phyloP scores from a whole-genome alignment of 2,329 filamentous ascomycete species.

The Sporothrix pallida region DNA sequence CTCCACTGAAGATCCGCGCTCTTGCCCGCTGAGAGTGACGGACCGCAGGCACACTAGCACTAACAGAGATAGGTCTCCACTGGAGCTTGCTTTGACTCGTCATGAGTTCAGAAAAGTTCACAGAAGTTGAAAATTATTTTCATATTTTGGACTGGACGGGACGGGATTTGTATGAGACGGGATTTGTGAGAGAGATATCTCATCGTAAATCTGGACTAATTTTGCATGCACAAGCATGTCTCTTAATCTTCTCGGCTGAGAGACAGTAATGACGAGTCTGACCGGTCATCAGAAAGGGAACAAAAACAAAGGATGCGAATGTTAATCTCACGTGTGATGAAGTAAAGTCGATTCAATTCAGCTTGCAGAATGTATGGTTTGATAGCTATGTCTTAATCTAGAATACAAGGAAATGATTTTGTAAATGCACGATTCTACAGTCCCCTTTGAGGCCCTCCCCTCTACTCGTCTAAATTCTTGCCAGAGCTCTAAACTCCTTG shows the following conservation, averaged over 20 bases:
- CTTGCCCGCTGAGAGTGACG: background rate
- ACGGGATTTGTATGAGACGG: too few relatives aligned
- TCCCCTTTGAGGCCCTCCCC: too few relatives aligned
- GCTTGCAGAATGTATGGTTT: background rate
- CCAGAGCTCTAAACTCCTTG: background rate
- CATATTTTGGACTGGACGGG: background rate
- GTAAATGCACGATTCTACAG: background rate
- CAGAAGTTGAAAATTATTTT: background rate
- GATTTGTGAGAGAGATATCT: too few relatives aligned
- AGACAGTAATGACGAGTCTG: too few relatives aligned
- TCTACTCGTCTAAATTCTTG: background rate
- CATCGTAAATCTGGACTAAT: too few relatives aligned
- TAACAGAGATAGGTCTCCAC: background rate
- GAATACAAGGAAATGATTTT: background rate
- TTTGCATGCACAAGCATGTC: too few relatives aligned
- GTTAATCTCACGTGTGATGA: too few relatives aligned
- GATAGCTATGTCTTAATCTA: background rate
- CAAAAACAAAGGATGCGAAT: too few relatives aligned
- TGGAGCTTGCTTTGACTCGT: background rate
- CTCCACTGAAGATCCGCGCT: background rate
- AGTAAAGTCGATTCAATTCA: background rate
- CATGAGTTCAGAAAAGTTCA: background rate
- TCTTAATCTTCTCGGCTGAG: too few relatives aligned
- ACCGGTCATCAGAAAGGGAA: too few relatives aligned
- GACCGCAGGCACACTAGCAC: background rate